phyloP scores from a whole-genome alignment of 768 basidiomycete genomes.

The Hypholoma fasciculare region DNA sequence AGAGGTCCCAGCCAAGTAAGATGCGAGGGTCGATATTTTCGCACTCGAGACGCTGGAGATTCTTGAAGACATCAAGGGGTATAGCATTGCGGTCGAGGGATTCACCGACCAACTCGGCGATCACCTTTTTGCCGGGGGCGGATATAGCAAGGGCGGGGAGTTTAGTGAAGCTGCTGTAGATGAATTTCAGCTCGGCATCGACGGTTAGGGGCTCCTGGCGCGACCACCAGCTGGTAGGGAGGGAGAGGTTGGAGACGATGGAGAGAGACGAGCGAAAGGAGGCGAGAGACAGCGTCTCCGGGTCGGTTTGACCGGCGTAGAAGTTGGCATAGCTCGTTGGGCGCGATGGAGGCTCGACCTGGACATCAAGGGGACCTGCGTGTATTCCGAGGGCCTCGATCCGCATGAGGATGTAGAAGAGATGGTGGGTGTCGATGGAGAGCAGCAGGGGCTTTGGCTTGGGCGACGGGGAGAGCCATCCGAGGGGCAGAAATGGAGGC shows the following conservation, averaged over 20 bases:
- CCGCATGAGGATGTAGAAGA: conserved; percentile 87
- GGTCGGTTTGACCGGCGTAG: conserved; percentile 49
- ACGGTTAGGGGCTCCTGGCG: conserved; percentile 55
- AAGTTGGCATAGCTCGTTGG: conserved; percentile 76
- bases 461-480: conserved; percentile 47
- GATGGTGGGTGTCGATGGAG: conserved; percentile 73
- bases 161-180: conserved; percentile 90
- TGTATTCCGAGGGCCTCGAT: conserved; percentile 79
- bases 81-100: conserved; percentile 72
- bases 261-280: conserved; percentile 80
- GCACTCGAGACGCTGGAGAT: conserved; percentile 73
- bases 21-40: conserved; percentile 81
- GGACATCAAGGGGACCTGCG: conserved; percentile 80
- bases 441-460: conserved; percentile 61
- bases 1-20: conserved; percentile 80
- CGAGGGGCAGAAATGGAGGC: conserved; percentile 39
- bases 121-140: conserved; percentile 62
- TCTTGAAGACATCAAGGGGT: conserved; percentile 85
- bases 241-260: conserved; percentile 68
- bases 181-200: conserved; percentile 78
- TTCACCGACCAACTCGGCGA: conserved; percentile 69
- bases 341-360: conserved; percentile 68
- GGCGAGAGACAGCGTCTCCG: conserved; percentile 72
- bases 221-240: conserved; percentile 76
- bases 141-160: conserved; percentile 74